Base-by-base conservation (phyloP, 495 filamentous ascomycete species). In the Penicillium paxilli region DNA sequence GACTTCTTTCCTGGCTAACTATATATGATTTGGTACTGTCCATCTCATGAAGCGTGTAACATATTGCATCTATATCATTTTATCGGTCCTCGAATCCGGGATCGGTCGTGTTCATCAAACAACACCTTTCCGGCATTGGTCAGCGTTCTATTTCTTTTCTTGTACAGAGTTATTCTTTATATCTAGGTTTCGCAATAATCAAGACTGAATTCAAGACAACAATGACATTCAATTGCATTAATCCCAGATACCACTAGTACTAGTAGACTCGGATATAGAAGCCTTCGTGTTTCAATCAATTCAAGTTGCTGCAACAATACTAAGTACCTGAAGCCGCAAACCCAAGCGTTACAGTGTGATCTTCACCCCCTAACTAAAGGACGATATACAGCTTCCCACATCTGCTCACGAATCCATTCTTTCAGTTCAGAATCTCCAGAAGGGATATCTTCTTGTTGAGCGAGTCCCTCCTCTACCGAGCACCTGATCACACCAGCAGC, bases 361-460 rank as follows among this genome's bases (percentile, higher is more conserved):
- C 0, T n/a, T 14, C 6, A 20, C 51, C 25, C 37, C 25, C 33
- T 58, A 5, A 42, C 80, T 46, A 94, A 64, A 26, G 83, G 80
- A 19, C 88, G 64, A 64, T 96, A 96, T 19, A 66, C 69, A 2
- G 91, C 80, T 55, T 92, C 82, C 92, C 91, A 96, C 91, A 96
- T 96, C 77, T 94, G 91, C 68, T 86, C 87, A 8, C 82, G 68
- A 51, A 96, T 86, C 92, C 92, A 96, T 67, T 88, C 84, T 46
- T 87, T 84, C 40, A 95, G 58, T 4, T 85, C 81, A 2, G 49
- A 66, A 10, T 85, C 80, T 6, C 79, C 69, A 0, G 41, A 41
- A 2, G 79, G 77, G 16, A 72, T 74, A 0, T 68, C 72, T 9
- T 76, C 67, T 4, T 73, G 69, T 10, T 81, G 80, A 0, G 84